phyloP scores from a whole-genome alignment of 768 basidiomycete species.

The Heimioporus sp. region DNA sequence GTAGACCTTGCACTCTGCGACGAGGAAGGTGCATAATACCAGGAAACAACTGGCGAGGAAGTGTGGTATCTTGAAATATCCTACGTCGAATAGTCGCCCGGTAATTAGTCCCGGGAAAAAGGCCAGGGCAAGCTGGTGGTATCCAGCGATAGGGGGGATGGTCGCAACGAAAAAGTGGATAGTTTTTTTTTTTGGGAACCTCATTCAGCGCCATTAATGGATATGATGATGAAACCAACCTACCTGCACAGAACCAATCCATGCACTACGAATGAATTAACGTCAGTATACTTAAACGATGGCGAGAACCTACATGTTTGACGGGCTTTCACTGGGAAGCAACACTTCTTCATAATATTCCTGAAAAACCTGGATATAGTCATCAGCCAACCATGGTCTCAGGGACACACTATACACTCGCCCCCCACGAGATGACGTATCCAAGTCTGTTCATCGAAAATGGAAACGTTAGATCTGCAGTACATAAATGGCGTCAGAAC shows the following conservation, averaged over 20 bases:
- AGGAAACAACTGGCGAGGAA: conserved; percentile 47
- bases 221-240: not conserved
- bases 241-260: conserved; percentile 80
- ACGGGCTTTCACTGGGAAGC: conserved; percentile 49
- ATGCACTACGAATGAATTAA: conserved; percentile 48
- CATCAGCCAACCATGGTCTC: not conserved
- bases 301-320: conserved; percentile 51
- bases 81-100: conserved; percentile 73
- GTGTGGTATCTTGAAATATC: conserved; percentile 56
- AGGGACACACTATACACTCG: conserved; percentile 32
- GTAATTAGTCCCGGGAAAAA: conserved; percentile 61
- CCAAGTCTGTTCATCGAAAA: conserved; percentile 47
- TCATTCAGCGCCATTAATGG: not conserved
- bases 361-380: conserved; percentile 58
- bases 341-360: conserved; percentile 60
- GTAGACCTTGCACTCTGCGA: conserved; percentile 66
- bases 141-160: not conserved
- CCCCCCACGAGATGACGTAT: conserved; percentile 74
- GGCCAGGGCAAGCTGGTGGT: conserved; percentile 55
- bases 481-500: not conserved
- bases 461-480: not conserved
- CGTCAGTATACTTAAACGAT: not conserved
- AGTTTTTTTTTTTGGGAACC: too few species aligned
- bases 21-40: conserved; percentile 58
- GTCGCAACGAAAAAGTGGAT: not conserved